These are phyloP conservation scores for Colletotrichum orchidophilum DNA, from an alignment of 2,329 filamentous ascomycete genomes.

Conservation along the genomic window DNA sequence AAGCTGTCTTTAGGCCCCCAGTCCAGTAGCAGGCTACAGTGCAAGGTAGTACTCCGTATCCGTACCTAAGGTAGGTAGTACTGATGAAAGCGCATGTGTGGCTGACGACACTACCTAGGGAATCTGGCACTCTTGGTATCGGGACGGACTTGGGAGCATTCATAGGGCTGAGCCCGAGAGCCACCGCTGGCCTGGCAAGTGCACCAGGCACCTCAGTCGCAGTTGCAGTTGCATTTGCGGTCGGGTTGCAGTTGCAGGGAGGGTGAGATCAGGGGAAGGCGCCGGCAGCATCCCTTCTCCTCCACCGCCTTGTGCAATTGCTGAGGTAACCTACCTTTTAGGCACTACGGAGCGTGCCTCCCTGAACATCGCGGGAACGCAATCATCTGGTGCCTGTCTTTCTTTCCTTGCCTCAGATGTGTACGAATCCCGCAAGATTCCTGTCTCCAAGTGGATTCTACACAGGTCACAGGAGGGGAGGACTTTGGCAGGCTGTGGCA, in stretches of 20 bases:
- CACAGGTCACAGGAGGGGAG: no score
- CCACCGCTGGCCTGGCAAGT: slow-evolving; percentile 4
- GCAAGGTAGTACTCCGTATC: no score
- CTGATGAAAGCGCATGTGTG: not conserved
- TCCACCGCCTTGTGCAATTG: not conserved
- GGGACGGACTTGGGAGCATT: slow-evolving; percentile 15
- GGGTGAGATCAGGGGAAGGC: not conserved
- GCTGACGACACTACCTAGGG: slow-evolving; percentile 19
- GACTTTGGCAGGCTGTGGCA: no score
- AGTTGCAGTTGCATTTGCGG: not conserved
- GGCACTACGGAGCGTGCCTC: not conserved
- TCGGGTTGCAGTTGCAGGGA: not conserved
- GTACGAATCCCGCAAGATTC: no score
- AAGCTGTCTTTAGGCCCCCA: not conserved
- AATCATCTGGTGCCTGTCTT: not conserved
- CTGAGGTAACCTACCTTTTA: not conserved
- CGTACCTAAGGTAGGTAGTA: no score
- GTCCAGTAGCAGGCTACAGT: not conserved
- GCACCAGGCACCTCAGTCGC: not conserved
- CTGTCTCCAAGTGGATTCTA: no score
- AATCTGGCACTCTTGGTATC: not conserved
- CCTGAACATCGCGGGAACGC: not conserved
- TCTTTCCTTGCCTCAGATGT: not conserved
- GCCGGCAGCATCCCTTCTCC: not conserved
- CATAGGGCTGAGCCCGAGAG: slow-evolving; percentile 29